Base-by-base conservation (phyloP, 495 filamentous ascomycete species). In the Neurospora discreta region DNA sequence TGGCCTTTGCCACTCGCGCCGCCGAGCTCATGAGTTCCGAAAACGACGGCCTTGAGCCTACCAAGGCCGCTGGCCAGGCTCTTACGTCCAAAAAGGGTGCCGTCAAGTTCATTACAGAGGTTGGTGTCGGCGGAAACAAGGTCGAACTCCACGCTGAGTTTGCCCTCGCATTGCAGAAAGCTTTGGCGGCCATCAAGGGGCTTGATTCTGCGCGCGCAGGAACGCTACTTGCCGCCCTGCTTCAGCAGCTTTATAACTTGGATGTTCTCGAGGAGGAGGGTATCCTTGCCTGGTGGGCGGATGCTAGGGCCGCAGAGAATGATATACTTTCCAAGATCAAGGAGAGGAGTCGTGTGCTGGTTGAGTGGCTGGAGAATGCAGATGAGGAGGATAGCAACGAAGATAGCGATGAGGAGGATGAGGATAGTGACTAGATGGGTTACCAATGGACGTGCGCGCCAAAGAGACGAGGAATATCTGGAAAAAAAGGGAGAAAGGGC, bases 251-350 rank as follows among this genome's bases (percentile, higher is more conserved):
- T 70, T 96, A 97, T 78, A 89, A 91, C 71, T 79, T 91, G 70
- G 95, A 98, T 73, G 85, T 98, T 8, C 79, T 98, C 1, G 94
- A 97, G 78, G 92, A 97, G 78, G 95, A 97, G 44, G 94, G 90
- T 0, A 90, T 95, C 60, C 82, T 94, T 77, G 87, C 87, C 72
- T 99, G 95, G 95, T 98, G 94, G 95, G 86, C 83, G 23, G 89
- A 95, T 80, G 84, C 84, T 73, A 86, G 88, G 75, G 88, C 89
- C 9, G 87, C 82, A 39, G 86, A 84, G 70, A 87, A 81, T 9
- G 90, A 91, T 39, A 85, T 87, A 70, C 89, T 97, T 89, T 77
- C 81, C 46, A 87, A 80, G 71, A 88, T 98, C 33, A 90, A 91
- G 75, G 87, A 82, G 40, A 90, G 91, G 80, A 90, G 91, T 68